Conservation (phyloP, 108 stramenopile genomes). For the Pseudonitzschia multistriata region DNA sequence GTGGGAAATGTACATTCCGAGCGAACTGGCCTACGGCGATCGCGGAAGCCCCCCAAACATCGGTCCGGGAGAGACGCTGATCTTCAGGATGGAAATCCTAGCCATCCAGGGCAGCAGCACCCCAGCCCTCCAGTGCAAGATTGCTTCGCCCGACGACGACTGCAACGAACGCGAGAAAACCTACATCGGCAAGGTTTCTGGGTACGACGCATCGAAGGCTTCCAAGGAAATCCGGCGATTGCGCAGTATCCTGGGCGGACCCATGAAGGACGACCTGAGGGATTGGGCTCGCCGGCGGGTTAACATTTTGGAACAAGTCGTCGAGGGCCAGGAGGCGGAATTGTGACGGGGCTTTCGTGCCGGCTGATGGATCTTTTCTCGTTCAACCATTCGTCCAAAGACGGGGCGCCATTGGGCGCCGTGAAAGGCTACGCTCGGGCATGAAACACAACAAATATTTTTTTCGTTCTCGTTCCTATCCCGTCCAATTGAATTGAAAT, state of each 20-base stretch:
- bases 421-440: too few species aligned
- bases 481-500: too few species aligned
- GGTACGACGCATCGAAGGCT: slow-evolving; percentile 32
- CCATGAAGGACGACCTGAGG: slow-evolving; percentile 36
- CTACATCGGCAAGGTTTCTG: slow-evolving; percentile 60
- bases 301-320: slow-evolving; percentile 24
- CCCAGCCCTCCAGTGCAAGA: slow-evolving; percentile 10
- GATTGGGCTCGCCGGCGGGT: slow-evolving; percentile 33
- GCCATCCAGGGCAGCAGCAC: slow-evolving; percentile 60
- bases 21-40: slow-evolving; percentile 90
- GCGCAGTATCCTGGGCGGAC: slow-evolving; percentile 34
- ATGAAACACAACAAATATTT: too few species aligned
- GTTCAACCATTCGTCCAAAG: too few species aligned
- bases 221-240: slow-evolving; percentile 37
- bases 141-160: slow-evolving; percentile 21
- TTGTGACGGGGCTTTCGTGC: too few species aligned
- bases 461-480: too few species aligned
- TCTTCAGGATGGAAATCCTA: slow-evolving; percentile 91
- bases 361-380: too few species aligned
- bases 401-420: too few species aligned
- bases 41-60: slow-evolving; percentile 74
- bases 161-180: slow-evolving; percentile 66
- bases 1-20: slow-evolving; percentile 95
- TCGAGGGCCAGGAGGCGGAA: neutral
- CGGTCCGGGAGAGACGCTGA: slow-evolving; percentile 71